phyloP scores from a whole-genome alignment of 1,284 basidiomycete species.

The Inonotus obliquus region DNA sequence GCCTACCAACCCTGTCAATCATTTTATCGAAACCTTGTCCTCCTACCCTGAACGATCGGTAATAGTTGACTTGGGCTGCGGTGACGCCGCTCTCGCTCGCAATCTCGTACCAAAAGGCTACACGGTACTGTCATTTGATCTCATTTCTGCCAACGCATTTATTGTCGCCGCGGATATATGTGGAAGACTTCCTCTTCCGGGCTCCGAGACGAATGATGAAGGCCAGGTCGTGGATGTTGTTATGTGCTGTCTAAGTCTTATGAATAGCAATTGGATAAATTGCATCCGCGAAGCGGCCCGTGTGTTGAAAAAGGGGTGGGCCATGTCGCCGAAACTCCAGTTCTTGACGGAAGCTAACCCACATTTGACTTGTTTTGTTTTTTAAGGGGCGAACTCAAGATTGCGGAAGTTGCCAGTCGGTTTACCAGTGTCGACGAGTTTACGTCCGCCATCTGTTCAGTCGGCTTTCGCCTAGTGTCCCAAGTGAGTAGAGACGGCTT shows the following conservation, averaged over 20 bases:
- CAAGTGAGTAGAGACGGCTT: conserved; percentile 48
- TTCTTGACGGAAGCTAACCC: not conserved
- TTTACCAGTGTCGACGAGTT: conserved; percentile 79
- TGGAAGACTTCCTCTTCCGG: conserved; percentile 70
- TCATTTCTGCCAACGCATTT: conserved; percentile 69
- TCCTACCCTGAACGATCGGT: conserved; percentile 62
- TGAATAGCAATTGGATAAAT: conserved; percentile 95
- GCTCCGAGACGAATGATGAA: conserved; percentile 53
- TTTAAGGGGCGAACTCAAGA: conserved; percentile 77
- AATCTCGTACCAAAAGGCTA: conserved; percentile 65
- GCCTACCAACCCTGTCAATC: conserved; percentile 85
- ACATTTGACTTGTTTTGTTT: not conserved
- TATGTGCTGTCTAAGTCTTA: conserved; percentile 92
- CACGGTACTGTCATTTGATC: conserved; percentile 75
- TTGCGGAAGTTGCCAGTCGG: conserved; percentile 95
- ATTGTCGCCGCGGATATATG: conserved; percentile 82
- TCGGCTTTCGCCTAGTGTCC: conserved; percentile 77
- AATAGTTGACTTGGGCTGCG: conserved; percentile 93
- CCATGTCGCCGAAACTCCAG: conserved; percentile 21
- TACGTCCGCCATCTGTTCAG: conserved; percentile 57
- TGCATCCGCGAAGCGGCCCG: conserved; percentile 89
- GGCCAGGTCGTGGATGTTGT: conserved; percentile 85
- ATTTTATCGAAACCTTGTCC: conserved; percentile 62
- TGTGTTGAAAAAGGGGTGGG: conserved; percentile 76
- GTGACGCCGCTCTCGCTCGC: conserved; percentile 86